Conservation (phyloP, 805 yeast genomes). For the Ogataea angusta region DNA sequence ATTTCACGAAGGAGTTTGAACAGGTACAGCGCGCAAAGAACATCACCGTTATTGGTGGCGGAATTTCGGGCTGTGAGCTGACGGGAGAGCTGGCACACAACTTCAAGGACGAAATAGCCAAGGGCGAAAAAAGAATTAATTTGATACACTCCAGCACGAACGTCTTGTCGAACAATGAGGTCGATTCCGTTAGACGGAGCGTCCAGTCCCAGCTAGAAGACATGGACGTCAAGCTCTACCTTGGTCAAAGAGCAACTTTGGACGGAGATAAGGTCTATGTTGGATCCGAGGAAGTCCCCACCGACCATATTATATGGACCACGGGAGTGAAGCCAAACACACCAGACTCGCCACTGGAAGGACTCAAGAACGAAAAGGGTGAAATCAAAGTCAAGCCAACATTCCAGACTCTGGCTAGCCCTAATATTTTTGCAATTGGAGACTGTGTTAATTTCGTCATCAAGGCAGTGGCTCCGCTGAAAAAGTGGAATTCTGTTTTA, state of each 20-base stretch:
- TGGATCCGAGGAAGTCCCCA: constrained; percentile 7
- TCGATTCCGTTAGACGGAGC: constrained; percentile 1
- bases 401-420: constrained; percentile 19
- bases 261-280: constrained; percentile 1
- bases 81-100: constrained; percentile 31
- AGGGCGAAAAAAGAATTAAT: constrained; percentile 22
- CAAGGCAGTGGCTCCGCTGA: constrained; percentile 21
- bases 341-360: constrained; percentile 6
- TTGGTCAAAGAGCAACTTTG: constrained; percentile 10
- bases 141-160: constrained; percentile 22
- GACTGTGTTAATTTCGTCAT: constrained; percentile 28
- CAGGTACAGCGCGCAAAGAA: constrained; percentile 22
- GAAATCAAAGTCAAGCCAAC: constrained; percentile 20
- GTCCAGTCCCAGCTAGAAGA: constrained; percentile 4
- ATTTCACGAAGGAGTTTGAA: constrained; percentile 15
- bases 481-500: constrained; percentile 16
- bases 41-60: constrained; percentile 34
- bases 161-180: constrained; percentile 9
- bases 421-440: constrained; percentile 33
- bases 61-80: constrained; percentile 31
- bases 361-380: constrained; percentile 12
- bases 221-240: constrained; percentile 7
- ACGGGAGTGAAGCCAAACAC: constrained; percentile 11
- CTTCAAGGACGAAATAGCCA: constrained; percentile 15
- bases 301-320: constrained; percentile 11